These are phyloP conservation scores for Pythium oligandrum DNA, from an alignment of 352 stramenopile species.

Conservation along the genomic window DNA sequence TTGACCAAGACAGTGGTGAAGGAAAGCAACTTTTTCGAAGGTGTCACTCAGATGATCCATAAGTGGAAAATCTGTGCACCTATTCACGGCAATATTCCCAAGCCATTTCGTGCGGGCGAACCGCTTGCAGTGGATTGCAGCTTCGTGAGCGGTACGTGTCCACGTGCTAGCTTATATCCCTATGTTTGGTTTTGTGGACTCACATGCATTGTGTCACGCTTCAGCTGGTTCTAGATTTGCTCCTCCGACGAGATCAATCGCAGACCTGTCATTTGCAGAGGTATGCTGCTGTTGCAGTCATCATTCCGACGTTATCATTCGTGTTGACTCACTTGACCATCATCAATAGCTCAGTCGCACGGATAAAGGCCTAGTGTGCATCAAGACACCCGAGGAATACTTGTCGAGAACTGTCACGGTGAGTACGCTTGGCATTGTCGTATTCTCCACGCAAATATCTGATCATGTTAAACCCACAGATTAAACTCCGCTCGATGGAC, in stretches of 20 bases:
- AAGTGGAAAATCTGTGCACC: constrained; percentile 86
- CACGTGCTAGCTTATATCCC: neutral
- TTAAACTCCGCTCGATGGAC: constrained; percentile 9
- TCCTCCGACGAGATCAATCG: constrained; percentile 66
- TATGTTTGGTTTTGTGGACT: no score
- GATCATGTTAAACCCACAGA: neutral
- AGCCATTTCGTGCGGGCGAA: constrained; percentile 80
- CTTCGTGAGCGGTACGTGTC: constrained; percentile 60
- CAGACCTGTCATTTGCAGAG: constrained; percentile 78
- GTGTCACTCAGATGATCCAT: constrained; percentile 66
- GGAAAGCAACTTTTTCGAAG: constrained; percentile 82
- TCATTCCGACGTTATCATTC: neutral
- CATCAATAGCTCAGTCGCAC: constrained; percentile 62
- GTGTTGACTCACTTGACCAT: neutral
- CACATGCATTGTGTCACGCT: neutral
- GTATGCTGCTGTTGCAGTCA: constrained; percentile 23
- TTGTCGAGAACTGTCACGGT: constrained; percentile 49
- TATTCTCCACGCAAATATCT: neutral
- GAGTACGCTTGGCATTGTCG: no score
- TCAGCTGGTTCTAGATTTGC: constrained; percentile 73
- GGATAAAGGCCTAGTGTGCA: constrained; percentile 69
- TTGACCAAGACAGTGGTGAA: constrained; percentile 70
- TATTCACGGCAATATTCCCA: constrained; percentile 84
- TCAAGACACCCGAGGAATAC: constrained; percentile 78
- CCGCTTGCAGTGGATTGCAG: constrained; percentile 82